A percentile compares a stretch with the other conserved stretches of the same genome.
phyloP scores from a whole-genome alignment of 805 yeast genomes.

The Jamesozyma hellenica region DNA sequence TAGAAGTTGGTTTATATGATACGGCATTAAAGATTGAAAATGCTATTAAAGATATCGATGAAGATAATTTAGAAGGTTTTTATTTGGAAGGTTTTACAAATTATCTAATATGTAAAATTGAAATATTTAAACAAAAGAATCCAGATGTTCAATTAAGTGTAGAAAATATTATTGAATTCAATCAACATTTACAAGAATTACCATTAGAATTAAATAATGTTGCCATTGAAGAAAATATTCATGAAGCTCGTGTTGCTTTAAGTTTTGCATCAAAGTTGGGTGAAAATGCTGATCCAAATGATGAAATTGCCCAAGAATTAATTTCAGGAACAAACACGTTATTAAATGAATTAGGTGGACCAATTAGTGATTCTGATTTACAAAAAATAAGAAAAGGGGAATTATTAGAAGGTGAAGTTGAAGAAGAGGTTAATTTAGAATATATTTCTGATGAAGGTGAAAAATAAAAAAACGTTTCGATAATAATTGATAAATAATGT shows the following conservation, averaged over 20 bases:
- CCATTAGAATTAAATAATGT: constrained; percentile 33
- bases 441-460: constrained; percentile 7
- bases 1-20: constrained; percentile 69
- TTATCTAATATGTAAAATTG: constrained; percentile 37
- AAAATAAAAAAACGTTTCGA: too few species aligned
- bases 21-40: constrained; percentile 54
- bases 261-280: constrained; percentile 35
- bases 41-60: constrained; percentile 68
- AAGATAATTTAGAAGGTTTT: constrained; percentile 68
- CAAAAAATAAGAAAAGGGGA: constrained; percentile 29
- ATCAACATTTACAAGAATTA: constrained; percentile 26
- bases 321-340: constrained; percentile 41
- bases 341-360: constrained; percentile 53
- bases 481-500: too few species aligned
- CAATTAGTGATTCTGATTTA: constrained; percentile 33
- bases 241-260: constrained; percentile 33
- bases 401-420: constrained; percentile 31
- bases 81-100: constrained; percentile 78
- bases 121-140: constrained; percentile 16
- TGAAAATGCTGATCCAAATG: constrained; percentile 31
- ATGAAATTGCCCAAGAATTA: constrained; percentile 52
- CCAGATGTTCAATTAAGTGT: constrained; percentile 16
- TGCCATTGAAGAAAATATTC: constrained; percentile 17
- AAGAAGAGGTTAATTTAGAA: constrained; percentile 17
- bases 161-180: constrained; percentile 27